phyloP scores from a whole-genome alignment of 2,329 filamentous ascomycete genomes.

The Geosmithia flava region DNA sequence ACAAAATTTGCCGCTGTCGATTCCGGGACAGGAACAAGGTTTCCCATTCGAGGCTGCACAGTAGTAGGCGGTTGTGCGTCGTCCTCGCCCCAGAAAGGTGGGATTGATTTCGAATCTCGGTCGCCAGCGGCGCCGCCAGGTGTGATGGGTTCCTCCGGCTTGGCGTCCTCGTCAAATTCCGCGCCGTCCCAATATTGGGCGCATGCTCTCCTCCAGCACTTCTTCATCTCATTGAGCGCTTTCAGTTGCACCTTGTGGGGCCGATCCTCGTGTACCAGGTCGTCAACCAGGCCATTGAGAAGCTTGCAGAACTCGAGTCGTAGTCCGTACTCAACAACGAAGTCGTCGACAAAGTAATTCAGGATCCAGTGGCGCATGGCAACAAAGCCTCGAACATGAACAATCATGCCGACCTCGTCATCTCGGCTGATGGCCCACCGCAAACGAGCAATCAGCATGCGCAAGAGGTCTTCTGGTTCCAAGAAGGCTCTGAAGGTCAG shows the following conservation, averaged over 20 bases:
- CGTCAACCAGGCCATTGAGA: conserved; percentile 56
- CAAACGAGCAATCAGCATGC: conserved; percentile 73
- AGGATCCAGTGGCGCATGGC: conserved; percentile 94
- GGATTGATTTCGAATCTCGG: conserved; percentile 41
- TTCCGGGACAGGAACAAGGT: conserved; percentile 1
- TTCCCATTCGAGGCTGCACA: conserved; percentile 30
- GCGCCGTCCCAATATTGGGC: conserved; percentile 76
- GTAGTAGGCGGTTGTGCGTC: conserved; percentile 9
- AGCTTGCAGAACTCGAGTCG: conserved; percentile 69
- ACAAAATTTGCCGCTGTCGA: conserved; percentile 23
- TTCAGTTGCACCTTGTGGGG: conserved; percentile 53
- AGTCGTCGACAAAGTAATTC: conserved; percentile 96
- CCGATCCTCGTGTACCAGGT: conserved; percentile 31
- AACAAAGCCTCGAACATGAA: conserved; percentile 92
- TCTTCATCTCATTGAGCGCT: conserved; percentile 87
- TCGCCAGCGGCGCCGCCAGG: conserved; percentile 64
- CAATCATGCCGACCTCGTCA: conserved; percentile 81
- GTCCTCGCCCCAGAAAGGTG: conserved; percentile 37
- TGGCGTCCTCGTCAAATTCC: conserved; percentile 50
- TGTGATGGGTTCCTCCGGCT: conserved; percentile 53
- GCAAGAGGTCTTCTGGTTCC: conserved; percentile 61
- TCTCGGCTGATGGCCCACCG: conserved; percentile 72
- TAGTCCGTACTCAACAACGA: conserved; percentile 62
- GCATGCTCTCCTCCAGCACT: conserved; percentile 91
- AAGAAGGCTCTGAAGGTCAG: conserved; percentile 87